phyloP scores from a whole-genome alignment of 75 land plant species.

The Cryptomeria japonica region DNA sequence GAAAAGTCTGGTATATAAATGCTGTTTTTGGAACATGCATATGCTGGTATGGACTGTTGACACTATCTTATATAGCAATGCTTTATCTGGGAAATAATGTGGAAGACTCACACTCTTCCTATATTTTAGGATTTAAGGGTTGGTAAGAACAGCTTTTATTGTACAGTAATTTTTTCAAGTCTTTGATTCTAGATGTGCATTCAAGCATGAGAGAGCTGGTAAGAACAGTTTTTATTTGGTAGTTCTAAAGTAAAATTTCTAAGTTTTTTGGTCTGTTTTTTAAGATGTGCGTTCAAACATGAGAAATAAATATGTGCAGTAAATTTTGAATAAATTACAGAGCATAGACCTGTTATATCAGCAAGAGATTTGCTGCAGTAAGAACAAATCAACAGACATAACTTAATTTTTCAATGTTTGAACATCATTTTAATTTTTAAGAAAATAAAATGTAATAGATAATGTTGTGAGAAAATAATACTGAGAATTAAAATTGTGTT shows the following conservation, averaged over 20 bases:
- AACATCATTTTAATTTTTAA: background rate
- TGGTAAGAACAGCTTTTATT: background rate
- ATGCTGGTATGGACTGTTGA: too few species aligned
- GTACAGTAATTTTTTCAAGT: background rate
- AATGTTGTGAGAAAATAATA: background rate
- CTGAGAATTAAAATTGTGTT: too few species aligned
- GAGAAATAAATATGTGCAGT: background rate
- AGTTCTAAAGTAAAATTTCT: background rate
- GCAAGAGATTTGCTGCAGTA: too few species aligned
- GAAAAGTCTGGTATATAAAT: background rate
- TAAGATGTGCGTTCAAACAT: too few species aligned
- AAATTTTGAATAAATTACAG: slow-evolving; percentile 17
- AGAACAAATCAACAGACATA: too few species aligned
- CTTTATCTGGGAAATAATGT: too few species aligned
- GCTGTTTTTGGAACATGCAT: too few species aligned
- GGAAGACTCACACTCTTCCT: background rate
- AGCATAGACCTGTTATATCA: too few species aligned
- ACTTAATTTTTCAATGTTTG: too few species aligned
- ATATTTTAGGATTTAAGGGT: slow-evolving; percentile 27
- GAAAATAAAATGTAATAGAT: background rate
- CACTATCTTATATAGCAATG: too few species aligned
- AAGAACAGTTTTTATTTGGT: background rate
- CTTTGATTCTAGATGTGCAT: background rate
- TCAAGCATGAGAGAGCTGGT: slow-evolving; percentile 23
- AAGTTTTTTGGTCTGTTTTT: too few species aligned